A percentile compares a stretch with the other conserved stretches of the same genome.
These are phyloP conservation scores for Pochonia chlamydosporia DNA, from an alignment of 2,329 filamentous ascomycete species.

Conservation along the genomic window DNA sequence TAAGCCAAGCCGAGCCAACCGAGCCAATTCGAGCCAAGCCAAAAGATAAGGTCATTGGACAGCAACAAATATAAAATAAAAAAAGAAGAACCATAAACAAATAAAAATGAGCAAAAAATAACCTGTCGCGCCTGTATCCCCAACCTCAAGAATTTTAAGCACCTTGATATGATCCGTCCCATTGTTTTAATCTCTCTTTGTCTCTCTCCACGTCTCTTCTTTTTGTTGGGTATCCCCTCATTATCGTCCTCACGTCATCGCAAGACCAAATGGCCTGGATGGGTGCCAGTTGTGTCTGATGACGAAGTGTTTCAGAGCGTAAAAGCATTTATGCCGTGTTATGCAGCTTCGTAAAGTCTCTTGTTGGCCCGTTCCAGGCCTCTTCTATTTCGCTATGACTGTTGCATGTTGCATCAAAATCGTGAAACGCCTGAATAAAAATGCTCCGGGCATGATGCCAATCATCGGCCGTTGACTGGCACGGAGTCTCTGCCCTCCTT, in stretches of 20 bases:
- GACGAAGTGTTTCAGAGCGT: background rate
- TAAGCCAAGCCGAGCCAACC: too few species aligned
- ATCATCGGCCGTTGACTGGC: conserved; percentile 26
- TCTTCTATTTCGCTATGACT: conserved; percentile 1
- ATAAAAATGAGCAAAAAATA: background rate
- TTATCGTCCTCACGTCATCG: background rate
- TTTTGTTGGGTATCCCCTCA: background rate
- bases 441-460: background rate
- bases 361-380: background rate
- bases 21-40: too few species aligned
- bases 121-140: conserved; percentile 5
- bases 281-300: background rate
- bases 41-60: too few species aligned
- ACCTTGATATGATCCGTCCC: conserved; percentile 5
- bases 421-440: background rate
- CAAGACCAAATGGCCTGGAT: background rate
- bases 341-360: background rate
- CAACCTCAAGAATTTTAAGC: conserved; percentile 2
- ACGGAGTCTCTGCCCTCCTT: conserved; percentile 23
- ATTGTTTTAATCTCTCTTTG: conserved; percentile 4
- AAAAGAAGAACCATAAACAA: background rate
- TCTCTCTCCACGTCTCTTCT: conserved; percentile 1
- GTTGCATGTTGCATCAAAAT: background rate
- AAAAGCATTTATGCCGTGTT: conserved; percentile 6
- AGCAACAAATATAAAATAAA: background rate